Conservation (phyloP, 139 green algal genomes). For the Chlorella sp. region DNA sequence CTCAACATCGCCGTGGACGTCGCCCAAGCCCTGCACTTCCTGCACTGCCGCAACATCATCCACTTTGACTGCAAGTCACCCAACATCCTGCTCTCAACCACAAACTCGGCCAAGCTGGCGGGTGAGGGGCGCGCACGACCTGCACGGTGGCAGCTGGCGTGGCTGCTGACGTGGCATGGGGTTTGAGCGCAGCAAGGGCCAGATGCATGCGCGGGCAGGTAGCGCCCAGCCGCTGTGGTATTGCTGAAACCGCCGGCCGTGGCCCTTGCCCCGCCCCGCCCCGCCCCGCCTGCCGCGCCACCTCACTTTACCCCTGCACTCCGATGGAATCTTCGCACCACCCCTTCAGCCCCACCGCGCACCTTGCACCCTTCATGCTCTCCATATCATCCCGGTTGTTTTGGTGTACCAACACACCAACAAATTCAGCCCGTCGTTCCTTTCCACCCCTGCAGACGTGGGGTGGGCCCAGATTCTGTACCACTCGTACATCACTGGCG, state of each 20-base stretch:
- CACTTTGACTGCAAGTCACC: constrained; percentile 47
- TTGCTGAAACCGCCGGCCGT: too few species aligned
- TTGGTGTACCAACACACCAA: too few species aligned
- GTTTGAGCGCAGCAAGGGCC: neutral
- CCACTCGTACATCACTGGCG: constrained; percentile 38
- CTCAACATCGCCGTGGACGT: constrained; percentile 31
- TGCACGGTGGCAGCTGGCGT: neutral
- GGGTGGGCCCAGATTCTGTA: constrained; percentile 37
- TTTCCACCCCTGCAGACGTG: constrained; percentile 33
- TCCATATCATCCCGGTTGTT: neutral
- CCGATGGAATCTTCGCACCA: neutral
- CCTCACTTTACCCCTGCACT: too few species aligned
- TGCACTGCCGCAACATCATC: constrained; percentile 37
- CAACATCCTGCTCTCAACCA: constrained; percentile 47
- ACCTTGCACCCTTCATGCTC: neutral
- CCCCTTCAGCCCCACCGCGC: neutral
- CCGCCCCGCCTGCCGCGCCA: neutral
- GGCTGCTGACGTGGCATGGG: neutral
- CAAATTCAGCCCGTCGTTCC: too few species aligned
- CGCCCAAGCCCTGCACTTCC: constrained; percentile 25
- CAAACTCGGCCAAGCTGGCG: constrained; percentile 39
- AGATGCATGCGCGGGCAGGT: neutral
- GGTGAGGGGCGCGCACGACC: neutral
- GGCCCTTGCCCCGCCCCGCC: neutral
- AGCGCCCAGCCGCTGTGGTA: neutral